Evolutionary conservation across 805 yeast species (phyloP).

Genomic region (Wickerhamiella alocasiicola): DNA sequence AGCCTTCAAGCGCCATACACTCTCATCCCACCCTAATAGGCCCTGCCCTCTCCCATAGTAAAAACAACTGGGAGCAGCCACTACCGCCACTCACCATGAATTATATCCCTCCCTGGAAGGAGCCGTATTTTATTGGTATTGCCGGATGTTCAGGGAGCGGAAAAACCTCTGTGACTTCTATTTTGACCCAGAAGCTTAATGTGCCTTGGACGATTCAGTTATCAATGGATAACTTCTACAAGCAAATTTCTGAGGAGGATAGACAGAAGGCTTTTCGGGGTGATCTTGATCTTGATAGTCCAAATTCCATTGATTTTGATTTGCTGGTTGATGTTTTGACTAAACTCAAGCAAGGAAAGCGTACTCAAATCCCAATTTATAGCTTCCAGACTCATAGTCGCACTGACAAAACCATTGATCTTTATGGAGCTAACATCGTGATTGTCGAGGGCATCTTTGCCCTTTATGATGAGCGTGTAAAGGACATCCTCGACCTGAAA

Average conservation of each 20-base stretch:
- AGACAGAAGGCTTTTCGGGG: constrained; percentile 49
- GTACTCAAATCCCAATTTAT: constrained; percentile 54
- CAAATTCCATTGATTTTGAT: constrained; percentile 74
- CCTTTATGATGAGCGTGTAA: constrained; percentile 52
- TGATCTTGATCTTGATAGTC: constrained; percentile 77
- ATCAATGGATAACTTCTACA: constrained; percentile 85
- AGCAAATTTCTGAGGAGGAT: constrained; percentile 53
- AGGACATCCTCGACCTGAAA: constrained; percentile 71
- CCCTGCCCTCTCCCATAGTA: no score
- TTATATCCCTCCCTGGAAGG: constrained; percentile 78
- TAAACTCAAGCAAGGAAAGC: constrained; percentile 55
- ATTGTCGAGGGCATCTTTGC: constrained; percentile 88
- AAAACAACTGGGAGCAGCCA: neutral
- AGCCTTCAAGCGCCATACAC: no score
- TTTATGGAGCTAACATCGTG: constrained; percentile 90
- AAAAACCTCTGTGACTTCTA: constrained; percentile 80
- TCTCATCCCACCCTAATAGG: no score
- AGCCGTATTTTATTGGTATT: constrained; percentile 67
- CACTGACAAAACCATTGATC: constrained; percentile 53
- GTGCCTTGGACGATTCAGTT: constrained; percentile 85
- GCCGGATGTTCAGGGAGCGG: constrained; percentile 88
- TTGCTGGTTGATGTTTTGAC: constrained; percentile 49
- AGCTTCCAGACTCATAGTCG: constrained; percentile 52
- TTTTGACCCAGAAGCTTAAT: constrained; percentile 54
- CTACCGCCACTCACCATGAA: constrained; percentile 12